Evolutionary conservation across 371 early-diverging fungal species (phyloP).

Genomic region (Syncephalastrum racemosum): DNA sequence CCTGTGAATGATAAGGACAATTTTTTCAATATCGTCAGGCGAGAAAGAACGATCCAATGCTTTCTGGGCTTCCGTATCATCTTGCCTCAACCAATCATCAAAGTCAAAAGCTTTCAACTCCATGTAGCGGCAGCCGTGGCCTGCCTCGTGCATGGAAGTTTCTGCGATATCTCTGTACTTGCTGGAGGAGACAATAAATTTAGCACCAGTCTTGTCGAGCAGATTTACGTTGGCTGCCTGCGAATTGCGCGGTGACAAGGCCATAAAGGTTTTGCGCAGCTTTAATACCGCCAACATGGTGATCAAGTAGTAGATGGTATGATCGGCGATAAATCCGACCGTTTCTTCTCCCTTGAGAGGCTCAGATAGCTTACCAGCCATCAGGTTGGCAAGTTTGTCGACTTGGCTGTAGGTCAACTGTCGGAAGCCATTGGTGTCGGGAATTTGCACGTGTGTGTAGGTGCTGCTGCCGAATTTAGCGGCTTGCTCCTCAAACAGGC

Average conservation of each 20-base stretch:
- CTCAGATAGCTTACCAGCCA: conserved; percentile 21
- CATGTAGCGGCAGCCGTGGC: neutral
- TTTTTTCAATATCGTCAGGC: neutral
- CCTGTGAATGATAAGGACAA: neutral
- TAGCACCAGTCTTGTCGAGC: conserved; percentile 11
- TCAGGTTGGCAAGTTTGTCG: conserved; percentile 19
- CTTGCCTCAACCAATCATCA: conserved; percentile 1
- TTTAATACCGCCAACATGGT: conserved; percentile 21
- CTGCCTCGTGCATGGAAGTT: neutral
- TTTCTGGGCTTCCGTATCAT: too few relatives aligned
- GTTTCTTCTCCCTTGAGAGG: neutral
- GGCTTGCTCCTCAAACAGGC: conserved; percentile 4
- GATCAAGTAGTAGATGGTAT: conserved; percentile 14
- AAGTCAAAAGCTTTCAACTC: conserved; percentile 8
- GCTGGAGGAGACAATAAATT: conserved; percentile 8
- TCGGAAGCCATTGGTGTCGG: conserved; percentile 1
- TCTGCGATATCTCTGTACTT: conserved; percentile 7
- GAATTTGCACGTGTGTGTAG: conserved; percentile 3
- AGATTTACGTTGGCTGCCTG: conserved; percentile 17
- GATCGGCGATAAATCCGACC: conserved; percentile 19
- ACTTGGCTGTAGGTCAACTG: conserved; percentile 22
- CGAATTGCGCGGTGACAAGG: conserved; percentile 28
- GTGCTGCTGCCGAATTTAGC: neutral
- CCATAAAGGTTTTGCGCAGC: conserved; percentile 10
- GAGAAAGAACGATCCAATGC: neutral